Percentiles rank a stretch among this genome's conserved stretches.
Evolutionary conservation across 306 rosid species (phyloP).

Genomic region (Fagus crenata): DNA sequence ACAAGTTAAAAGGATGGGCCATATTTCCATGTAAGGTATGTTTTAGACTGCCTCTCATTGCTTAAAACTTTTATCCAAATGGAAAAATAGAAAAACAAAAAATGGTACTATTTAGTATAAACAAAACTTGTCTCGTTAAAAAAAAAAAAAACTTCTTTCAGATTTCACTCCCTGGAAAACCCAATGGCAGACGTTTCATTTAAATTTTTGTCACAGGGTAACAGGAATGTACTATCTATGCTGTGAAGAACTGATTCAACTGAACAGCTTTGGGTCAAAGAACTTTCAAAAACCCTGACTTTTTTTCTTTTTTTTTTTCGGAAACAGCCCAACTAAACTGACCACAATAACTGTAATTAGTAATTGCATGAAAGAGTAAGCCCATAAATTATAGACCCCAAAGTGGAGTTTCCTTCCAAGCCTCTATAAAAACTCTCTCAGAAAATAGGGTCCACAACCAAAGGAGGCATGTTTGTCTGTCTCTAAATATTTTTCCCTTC

Average conservation of each 20-base stretch:
- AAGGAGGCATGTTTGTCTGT: conserved; percentile 23
- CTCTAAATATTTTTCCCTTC: conserved; percentile 16
- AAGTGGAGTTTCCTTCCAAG: conserved; percentile 4
- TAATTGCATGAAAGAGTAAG: background rate
- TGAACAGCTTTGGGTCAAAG: conserved; percentile 43
- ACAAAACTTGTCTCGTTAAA: too few species aligned
- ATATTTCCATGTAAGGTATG: conserved; percentile 14
- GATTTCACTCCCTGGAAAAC: conserved; percentile 38
- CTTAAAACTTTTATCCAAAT: background rate
- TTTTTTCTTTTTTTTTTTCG: background rate
- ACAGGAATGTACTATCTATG: conserved; percentile 54
- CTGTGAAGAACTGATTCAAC: conserved; percentile 25
- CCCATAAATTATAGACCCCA: background rate
- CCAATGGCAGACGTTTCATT: conserved; percentile 61
- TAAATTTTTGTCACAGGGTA: conserved; percentile 41
- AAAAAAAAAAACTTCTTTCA: background rate
- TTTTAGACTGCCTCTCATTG: background rate
- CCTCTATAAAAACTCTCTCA: background rate
- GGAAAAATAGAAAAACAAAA: background rate
- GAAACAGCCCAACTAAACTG: conserved; percentile 21
- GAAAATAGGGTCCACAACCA: conserved; percentile 30
- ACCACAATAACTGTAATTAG: background rate
- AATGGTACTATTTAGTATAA: background rate
- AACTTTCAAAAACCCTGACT: conserved; percentile 25
- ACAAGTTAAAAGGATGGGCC: background rate